phyloP scores from a whole-genome alignment of 2,329 filamentous ascomycete genomes.

The Alternaria alternata region DNA sequence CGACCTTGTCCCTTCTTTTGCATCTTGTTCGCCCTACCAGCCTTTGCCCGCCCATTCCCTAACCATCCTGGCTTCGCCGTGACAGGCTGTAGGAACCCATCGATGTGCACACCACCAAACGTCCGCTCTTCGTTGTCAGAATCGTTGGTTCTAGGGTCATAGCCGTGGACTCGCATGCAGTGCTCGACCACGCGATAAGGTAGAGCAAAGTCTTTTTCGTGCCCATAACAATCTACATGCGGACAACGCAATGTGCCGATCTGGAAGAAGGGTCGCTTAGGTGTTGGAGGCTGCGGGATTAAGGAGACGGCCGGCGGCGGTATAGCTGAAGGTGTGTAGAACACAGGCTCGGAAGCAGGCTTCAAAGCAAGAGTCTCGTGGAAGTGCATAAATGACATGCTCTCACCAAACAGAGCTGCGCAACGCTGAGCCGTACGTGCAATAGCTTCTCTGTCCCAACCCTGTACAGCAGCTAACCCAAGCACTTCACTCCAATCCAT shows the following conservation, averaged over 20 bases:
- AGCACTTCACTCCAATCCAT: slow-evolving; percentile 86
- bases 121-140: slow-evolving; percentile 59
- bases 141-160: slow-evolving; percentile 50
- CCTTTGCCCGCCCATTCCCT: slow-evolving; percentile 33
- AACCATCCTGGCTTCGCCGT: slow-evolving; percentile 41
- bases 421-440: slow-evolving; percentile 77
- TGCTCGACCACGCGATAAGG: slow-evolving; percentile 54
- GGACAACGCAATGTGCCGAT: slow-evolving; percentile 42
- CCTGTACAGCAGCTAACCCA: slow-evolving; percentile 76
- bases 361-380: slow-evolving; percentile 49
- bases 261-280: slow-evolving; percentile 41
- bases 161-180: slow-evolving; percentile 56
- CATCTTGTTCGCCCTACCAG: slow-evolving; percentile 24
- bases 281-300: neutral
- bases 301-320: slow-evolving; percentile 16
- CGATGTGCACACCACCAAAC: slow-evolving; percentile 70
- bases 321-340: slow-evolving; percentile 47
- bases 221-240: slow-evolving; percentile 40
- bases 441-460: slow-evolving; percentile 71
- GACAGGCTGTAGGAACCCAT: slow-evolving; percentile 71
- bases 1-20: slow-evolving; percentile 14
- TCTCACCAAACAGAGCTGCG: slow-evolving; percentile 75
- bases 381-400: slow-evolving; percentile 70
- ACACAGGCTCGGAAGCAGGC: slow-evolving; percentile 37
- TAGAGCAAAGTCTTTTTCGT: slow-evolving; percentile 35